Conservation (phyloP, 495 filamentous ascomycete species). For the Cercophora samala region DNA sequence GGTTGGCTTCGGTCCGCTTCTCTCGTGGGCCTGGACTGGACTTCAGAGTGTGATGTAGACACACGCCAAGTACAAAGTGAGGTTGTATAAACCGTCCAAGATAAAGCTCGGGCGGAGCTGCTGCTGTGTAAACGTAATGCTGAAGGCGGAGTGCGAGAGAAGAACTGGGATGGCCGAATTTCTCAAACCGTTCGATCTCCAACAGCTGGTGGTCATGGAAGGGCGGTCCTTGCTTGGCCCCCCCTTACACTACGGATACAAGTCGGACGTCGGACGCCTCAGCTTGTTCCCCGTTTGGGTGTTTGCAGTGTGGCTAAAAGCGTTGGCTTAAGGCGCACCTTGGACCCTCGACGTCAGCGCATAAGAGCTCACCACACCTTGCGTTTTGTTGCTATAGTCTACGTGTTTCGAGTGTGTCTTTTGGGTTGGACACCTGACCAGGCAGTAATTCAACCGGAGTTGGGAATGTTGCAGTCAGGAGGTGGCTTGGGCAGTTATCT, state of each 20-base stretch:
- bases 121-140: background rate
- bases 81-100: background rate
- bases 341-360: conserved; percentile 43
- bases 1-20: conserved; percentile 2
- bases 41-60: background rate
- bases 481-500: conserved; percentile 21
- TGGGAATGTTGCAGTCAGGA: conserved; percentile 15
- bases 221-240: conserved; percentile 15
- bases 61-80: background rate
- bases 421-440: background rate
- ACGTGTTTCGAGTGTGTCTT: conserved; percentile 11
- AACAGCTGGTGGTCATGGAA: conserved; percentile 21
- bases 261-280: conserved; percentile 1
- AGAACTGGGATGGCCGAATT: no score
- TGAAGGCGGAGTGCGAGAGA: background rate
- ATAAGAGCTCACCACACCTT: conserved; percentile 25
- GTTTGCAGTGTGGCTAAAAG: conserved; percentile 14
- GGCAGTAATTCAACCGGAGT: conserved; percentile 23
- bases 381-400: background rate
- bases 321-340: conserved; percentile 26
- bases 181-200: conserved; percentile 23
- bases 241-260: background rate
- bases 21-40: background rate
- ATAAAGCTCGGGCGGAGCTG: background rate
- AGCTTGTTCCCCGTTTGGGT: conserved; percentile 1